Evolutionary conservation across 345 rosid genomes (phyloP).

Genomic region (Pseudoturritis turrita): DNA sequence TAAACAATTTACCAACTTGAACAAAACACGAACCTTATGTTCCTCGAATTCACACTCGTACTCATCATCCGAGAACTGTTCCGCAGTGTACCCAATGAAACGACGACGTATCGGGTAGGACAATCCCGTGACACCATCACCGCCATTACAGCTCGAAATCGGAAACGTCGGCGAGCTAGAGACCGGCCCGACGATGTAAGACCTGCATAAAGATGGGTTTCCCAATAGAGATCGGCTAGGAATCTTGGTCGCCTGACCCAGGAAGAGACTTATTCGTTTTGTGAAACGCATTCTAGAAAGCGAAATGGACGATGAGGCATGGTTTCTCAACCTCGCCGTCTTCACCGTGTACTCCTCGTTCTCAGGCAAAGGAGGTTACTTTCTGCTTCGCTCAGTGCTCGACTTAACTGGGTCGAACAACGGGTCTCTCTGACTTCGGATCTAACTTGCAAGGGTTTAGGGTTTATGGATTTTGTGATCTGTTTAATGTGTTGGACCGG

Average conservation of each 20-base stretch:
- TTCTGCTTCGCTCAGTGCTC: neutral
- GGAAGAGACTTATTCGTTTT: constrained; percentile 41
- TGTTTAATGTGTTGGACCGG: neutral
- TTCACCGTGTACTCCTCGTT: neutral
- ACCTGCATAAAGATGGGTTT: constrained; percentile 1
- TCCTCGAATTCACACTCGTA: constrained; percentile 81
- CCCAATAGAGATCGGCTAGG: constrained; percentile 14
- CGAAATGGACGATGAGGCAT: constrained; percentile 30
- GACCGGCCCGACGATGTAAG: constrained; percentile 11
- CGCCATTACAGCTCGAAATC: constrained; percentile 8
- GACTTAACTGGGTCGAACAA: constrained; percentile 3
- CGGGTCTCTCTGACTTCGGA: neutral
- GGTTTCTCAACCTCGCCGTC: constrained; percentile 17
- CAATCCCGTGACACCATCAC: constrained; percentile 13
- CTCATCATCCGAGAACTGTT: constrained; percentile 95
- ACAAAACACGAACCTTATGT: constrained; percentile 52
- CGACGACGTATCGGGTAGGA: constrained; percentile 25
- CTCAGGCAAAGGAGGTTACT: constrained; percentile 13
- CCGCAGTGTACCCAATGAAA: constrained; percentile 52
- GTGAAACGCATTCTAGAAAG: constrained; percentile 44
- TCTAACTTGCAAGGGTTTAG: constrained; percentile 20
- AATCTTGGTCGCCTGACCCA: constrained; percentile 35
- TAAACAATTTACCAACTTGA: neutral
- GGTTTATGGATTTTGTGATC: constrained; percentile 19
- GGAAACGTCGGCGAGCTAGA: constrained; percentile 19